A percentile compares a stretch with the other conserved stretches of the same genome.
These are phyloP conservation scores for Waltergamsia citrina DNA, from an alignment of 2,329 filamentous ascomycete species.

Conservation along the genomic window DNA sequence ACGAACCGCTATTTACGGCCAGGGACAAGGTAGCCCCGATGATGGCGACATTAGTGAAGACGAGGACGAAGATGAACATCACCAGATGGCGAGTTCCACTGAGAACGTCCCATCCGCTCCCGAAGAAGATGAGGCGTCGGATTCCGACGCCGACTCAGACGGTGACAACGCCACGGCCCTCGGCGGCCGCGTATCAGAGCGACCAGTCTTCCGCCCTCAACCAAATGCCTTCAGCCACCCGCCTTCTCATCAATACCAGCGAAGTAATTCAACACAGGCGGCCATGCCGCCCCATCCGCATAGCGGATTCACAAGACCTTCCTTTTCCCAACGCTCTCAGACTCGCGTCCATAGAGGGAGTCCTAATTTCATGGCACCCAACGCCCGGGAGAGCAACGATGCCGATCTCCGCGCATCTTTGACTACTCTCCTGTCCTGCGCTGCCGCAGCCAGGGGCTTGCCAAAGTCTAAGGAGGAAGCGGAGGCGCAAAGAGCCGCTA, in stretches of 20 bases:
- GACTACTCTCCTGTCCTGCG: conserved; percentile 92
- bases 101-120: conserved; percentile 36
- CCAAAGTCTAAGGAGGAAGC: conserved; percentile 52
- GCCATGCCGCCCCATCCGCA: conserved; percentile 37
- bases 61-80: conserved; percentile 82
- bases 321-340: conserved; percentile 37
- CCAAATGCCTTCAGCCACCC: conserved; percentile 90
- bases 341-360: conserved; percentile 33
- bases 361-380: conserved; percentile 61
- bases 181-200: conserved; percentile 32
- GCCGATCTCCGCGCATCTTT: conserved; percentile 85
- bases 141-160: conserved; percentile 36
- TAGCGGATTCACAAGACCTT: conserved; percentile 39
- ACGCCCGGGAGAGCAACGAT: conserved; percentile 80
- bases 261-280: conserved; percentile 39
- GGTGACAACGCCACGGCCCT: conserved; percentile 79
- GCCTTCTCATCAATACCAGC: conserved; percentile 38
- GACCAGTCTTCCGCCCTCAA: conserved; percentile 65
- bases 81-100: conserved; percentile 47
- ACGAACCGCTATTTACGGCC: conserved; percentile 29
- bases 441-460: conserved; percentile 76
- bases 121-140: conserved; percentile 31
- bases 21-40: conserved; percentile 70
- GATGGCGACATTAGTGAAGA: conserved; percentile 94
- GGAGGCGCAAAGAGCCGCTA: conserved; percentile 21